Percentiles rank a stretch among this genome's conserved stretches.
Conservation (phyloP, 1,139 yeast species). For the Magnusiomyces ingens region DNA sequence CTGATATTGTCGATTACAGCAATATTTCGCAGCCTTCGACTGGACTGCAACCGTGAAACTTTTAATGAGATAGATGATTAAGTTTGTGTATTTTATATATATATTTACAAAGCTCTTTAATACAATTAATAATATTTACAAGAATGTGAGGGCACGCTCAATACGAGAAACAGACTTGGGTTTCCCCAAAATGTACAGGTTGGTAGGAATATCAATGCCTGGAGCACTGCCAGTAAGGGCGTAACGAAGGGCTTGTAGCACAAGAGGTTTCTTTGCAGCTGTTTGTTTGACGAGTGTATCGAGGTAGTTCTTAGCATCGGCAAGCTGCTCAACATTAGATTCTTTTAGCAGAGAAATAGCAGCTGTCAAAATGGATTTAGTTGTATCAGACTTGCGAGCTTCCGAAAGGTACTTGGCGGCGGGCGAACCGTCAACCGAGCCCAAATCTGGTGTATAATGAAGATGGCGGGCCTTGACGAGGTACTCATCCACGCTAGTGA, state of each 20-base stretch:
- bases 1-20: too few relatives aligned
- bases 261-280: conserved; percentile 22
- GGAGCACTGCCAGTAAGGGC: conserved; percentile 70
- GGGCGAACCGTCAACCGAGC: conserved; percentile 29
- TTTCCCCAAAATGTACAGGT: conserved; percentile 51
- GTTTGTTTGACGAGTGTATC: conserved; percentile 6
- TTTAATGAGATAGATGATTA: background rate
- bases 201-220: conserved; percentile 60
- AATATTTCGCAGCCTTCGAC: too few relatives aligned
- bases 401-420: conserved; percentile 9
- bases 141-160: background rate
- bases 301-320: conserved; percentile 6
- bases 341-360: background rate
- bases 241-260: conserved; percentile 58
- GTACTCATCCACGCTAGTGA: conserved; percentile 22
- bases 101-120: background rate
- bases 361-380: background rate
- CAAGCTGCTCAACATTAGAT: background rate
- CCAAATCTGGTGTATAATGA: conserved; percentile 19
- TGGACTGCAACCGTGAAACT: too few relatives aligned
- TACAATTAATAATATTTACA: background rate
- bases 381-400: background rate
- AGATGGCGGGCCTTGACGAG: conserved; percentile 18
- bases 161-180: conserved; percentile 26
- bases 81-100: background rate